These are phyloP conservation scores for Chalaropsis thielavioides DNA, from an alignment of 2,329 filamentous ascomycete genomes.

Conservation along the genomic window DNA sequence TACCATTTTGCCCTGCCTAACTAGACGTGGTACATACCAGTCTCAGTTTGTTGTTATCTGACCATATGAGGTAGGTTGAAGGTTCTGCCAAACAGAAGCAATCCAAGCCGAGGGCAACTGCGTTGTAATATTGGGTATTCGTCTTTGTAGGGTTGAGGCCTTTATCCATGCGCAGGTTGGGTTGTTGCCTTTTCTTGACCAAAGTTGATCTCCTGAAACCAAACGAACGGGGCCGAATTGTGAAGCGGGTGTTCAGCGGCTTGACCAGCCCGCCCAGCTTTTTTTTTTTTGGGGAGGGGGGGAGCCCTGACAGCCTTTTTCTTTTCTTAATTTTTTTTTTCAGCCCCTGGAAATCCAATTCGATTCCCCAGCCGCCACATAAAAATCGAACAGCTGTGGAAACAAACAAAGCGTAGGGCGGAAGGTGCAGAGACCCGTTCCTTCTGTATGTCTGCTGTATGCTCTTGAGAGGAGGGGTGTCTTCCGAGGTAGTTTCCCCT, in stretches of 20 bases:
- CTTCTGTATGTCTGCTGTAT: neutral
- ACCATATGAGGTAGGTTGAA: neutral
- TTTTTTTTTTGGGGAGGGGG: neutral
- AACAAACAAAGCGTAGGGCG: neutral
- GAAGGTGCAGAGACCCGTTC: neutral
- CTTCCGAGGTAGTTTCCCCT: neutral
- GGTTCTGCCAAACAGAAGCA: neutral
- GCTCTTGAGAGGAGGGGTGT: neutral
- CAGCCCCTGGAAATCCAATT: conserved; percentile 13
- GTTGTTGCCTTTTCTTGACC: neutral
- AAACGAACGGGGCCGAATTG: conserved; percentile 3
- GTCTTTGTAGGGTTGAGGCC: neutral
- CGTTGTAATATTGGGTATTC: neutral
- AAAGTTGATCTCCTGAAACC: neutral
- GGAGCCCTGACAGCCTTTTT: neutral
- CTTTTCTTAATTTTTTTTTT: no score
- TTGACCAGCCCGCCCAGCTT: neutral
- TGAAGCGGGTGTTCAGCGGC: neutral
- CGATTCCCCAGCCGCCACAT: conserved; percentile 11
- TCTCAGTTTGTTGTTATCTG: neutral
- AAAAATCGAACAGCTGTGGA: neutral
- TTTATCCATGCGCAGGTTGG: neutral
- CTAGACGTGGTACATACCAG: neutral
- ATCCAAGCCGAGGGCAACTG: neutral
- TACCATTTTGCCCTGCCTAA: neutral